A percentile compares a stretch with the other conserved stretches of the same genome.
These are phyloP conservation scores for Dictyostelium firmibasis DNA, from an alignment of 78 protist species.

Conservation along the genomic window DNA sequence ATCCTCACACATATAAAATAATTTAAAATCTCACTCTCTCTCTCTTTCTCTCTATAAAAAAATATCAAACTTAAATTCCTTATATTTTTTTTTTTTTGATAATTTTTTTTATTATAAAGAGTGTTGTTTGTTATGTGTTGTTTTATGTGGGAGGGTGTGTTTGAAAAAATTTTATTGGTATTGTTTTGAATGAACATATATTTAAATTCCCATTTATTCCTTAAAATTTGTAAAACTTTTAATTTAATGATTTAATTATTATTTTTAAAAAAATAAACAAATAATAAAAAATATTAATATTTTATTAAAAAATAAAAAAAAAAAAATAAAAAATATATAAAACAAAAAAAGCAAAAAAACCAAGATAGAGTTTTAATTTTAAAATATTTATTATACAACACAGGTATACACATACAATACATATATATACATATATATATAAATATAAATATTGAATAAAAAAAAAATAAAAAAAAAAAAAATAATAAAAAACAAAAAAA, in stretches of 20 bases:
- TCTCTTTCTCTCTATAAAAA: background rate
- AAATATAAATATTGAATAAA: too few relatives aligned
- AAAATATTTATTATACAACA: background rate
- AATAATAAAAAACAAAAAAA: too few relatives aligned
- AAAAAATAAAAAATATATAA: background rate
- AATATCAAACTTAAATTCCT: background rate
- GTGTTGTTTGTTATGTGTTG: background rate
- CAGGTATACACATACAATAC: background rate
- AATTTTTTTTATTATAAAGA: background rate
- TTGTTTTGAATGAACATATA: background rate
- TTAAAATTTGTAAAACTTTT: background rate
- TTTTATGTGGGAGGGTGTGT: background rate
- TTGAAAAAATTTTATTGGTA: background rate
- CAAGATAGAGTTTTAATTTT: background rate
- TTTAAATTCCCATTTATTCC: background rate
- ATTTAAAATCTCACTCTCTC: background rate
- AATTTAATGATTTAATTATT: background rate
- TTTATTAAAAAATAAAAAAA: background rate
- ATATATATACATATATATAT: too few relatives aligned
- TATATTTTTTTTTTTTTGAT: too few relatives aligned
- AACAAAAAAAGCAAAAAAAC: background rate
- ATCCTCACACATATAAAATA: background rate
- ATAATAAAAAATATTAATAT: background rate
- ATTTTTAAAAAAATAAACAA: background rate
- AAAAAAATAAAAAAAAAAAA: too few relatives aligned